Conservation (phyloP, 1,139 yeast species). For the Suhomyces guaymorum region DNA sequence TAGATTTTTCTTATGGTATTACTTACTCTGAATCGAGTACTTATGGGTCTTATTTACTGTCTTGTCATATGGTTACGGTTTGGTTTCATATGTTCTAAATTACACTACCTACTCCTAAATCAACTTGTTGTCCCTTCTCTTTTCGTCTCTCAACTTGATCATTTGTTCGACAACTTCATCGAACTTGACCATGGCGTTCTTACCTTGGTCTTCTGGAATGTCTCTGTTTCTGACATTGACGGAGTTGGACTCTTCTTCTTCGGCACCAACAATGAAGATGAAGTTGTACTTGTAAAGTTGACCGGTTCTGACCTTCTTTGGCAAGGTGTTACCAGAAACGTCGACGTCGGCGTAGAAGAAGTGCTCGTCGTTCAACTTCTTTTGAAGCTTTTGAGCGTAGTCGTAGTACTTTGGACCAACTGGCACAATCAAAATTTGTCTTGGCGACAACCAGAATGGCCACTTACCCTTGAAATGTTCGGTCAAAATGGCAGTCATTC, state of each 20-base stretch:
- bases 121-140: slow-evolving; percentile 67
- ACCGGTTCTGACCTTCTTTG: slow-evolving; percentile 95
- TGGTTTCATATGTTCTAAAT: no score
- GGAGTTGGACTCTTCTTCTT: slow-evolving; percentile 72
- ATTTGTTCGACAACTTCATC: slow-evolving; percentile 71
- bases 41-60: no score
- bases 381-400: slow-evolving; percentile 79
- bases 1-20: no score
- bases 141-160: slow-evolving; percentile 59
- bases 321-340: slow-evolving; percentile 89
- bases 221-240: slow-evolving; percentile 95
- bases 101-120: slow-evolving; percentile 19
- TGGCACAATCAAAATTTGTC: slow-evolving; percentile 93
- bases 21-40: no score
- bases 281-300: slow-evolving; percentile 91
- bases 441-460: slow-evolving; percentile 99
- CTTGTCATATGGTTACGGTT: no score
- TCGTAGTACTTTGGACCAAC: slow-evolving; percentile 91
- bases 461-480: slow-evolving; percentile 98
- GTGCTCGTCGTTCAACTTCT: slow-evolving; percentile 57
- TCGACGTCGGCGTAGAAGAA: slow-evolving; percentile 93
- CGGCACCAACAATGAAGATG: slow-evolving; percentile 94
- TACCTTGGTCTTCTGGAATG: slow-evolving; percentile 77
- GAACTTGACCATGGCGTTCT: slow-evolving; percentile 77
- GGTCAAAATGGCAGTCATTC: slow-evolving; percentile 96